Base-by-base conservation (phyloP, 2,329 filamentous ascomycete species). In the Furcasterigmium furcatum region DNA sequence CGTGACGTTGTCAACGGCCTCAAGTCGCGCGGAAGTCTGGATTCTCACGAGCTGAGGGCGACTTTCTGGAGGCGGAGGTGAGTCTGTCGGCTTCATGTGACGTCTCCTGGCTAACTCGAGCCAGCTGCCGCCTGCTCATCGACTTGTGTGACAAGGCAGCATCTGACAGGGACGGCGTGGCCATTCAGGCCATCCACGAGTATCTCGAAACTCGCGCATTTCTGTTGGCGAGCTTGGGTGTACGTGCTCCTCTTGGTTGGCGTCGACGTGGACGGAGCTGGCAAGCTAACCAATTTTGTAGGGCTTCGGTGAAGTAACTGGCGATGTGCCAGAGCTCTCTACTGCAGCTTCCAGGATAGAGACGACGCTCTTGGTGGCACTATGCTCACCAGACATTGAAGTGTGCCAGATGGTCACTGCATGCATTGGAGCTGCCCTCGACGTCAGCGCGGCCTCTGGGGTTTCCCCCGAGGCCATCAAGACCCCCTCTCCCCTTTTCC, bases 341-440 rank as follows among this genome's bases (percentile, higher is more conserved):
- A 66, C 68, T 14, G 72, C 77, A 13, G 73, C 72, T 5, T 74
- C 72, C 7, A 80, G 75, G 53, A 67, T 83, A 5, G 84, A 87
- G 62, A 84, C 80, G 0, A 70, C 80, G 1, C 73, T 87, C 34
- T 64, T 87, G 5, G 74, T 85, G 9, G 77, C 80, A 2, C 70
- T 87, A 8, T 87, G 83, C 56, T 85, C 82, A 14, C 72, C 80
- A 7, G 80, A 84, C 47, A 76, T 87, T 29, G 80, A 84, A 39
- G 79, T 75, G 8, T 87, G 84, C 55, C 82, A 83, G 52, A 65
- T 82, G 13, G 81, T 84, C 9, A 85, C 80, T 1, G 74, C 73
- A 13, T 83, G 79, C 54, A 79, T 86, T 44, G 73, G 73, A 4
- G 63, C 82, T 1, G 79, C 84, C 49, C 73, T 84, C n/a, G 76